Conservation (phyloP, 495 filamentous ascomycete genomes). For the Aspergillus haitiensis region DNA sequence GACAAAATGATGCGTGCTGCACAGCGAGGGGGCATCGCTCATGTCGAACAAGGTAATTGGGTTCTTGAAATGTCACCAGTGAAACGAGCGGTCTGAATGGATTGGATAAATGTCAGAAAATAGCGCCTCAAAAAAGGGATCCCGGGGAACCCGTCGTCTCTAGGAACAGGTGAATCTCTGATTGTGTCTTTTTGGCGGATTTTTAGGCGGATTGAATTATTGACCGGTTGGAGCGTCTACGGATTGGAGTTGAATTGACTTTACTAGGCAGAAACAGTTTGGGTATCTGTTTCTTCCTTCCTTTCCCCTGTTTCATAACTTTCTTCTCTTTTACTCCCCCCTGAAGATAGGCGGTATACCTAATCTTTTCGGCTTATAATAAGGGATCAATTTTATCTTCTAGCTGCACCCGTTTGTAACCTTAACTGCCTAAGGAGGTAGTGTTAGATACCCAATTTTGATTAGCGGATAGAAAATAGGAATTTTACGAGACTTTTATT, state of each 20-base stretch:
- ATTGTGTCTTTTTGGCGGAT: background rate
- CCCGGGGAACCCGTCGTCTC: no score
- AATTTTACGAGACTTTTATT: no score
- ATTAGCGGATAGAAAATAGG: no score
- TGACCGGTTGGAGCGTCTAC: background rate
- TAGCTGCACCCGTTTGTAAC: no score
- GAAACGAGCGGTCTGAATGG: conserved; percentile 36
- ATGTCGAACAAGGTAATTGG: conserved; percentile 59
- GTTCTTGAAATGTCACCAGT: conserved; percentile 41
- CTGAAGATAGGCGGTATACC: no score
- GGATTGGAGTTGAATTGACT: conserved; percentile 11
- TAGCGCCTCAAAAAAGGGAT: background rate
- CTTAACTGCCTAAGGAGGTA: no score
- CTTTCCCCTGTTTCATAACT: background rate
- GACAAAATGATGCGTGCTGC: conserved; percentile 60
- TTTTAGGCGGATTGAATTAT: background rate
- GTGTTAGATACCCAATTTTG: no score
- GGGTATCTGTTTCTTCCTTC: background rate
- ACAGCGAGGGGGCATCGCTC: conserved; percentile 57
- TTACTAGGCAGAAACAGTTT: background rate
- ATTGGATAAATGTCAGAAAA: conserved; percentile 16
- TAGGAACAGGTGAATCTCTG: background rate
- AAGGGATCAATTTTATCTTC: no score
- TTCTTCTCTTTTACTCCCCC: background rate
- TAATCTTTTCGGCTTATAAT: no score